Evolutionary conservation across 768 basidiomycete species (phyloP), one percentile per base, ranked within the genome.

Genomic region (Hericium rajendrae): DNA sequence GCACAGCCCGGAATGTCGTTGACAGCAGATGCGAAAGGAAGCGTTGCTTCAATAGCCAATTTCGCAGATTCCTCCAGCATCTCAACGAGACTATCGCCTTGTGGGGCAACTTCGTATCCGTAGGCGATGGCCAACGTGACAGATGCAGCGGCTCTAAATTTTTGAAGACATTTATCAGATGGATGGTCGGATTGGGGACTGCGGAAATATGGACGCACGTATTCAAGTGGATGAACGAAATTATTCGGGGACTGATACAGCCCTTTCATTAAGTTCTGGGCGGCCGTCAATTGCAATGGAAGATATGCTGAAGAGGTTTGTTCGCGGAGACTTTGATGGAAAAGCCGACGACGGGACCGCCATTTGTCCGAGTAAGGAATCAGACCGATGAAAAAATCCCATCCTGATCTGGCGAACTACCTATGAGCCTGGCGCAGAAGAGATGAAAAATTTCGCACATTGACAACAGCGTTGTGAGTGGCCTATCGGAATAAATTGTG

Each of bases 331-430:
- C 22, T 22, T 6, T 18, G 51, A 38, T 53, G 26, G 38, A 53
- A 26, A 10, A 53, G 26, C 28, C 22, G 13, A 8, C 71, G 61
- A 51, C 70, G 66, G 12, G 54, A 38, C 41, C 69, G 65, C 74
- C 74, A 75, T 50, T 41, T 28, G 1, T 68, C 60, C 0, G 65
- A 67, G 39, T 73, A 70, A n/a, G 59, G 62, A 60, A 69, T 67
- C 4, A 72, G 39, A 2, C 53, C 67, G 8, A 66, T 20, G 57
- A 64, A 66, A 51, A 68, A 70, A 22, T 68, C 60, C 70, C 67
- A 73, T 6, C 67, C 70, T 64, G 68, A 68, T 13, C 72, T 74
- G 48, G 6, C 13, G 13, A 50, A 24, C 12, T 50, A 50, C 22
- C 48, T 18, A 6, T 22, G 48, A 50, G 22, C 9, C 26, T 22